Percentiles rank a stretch among this genome's conserved stretches.
Conservation (phyloP, 441 rosid species). For the Flueggea neowawraea region DNA sequence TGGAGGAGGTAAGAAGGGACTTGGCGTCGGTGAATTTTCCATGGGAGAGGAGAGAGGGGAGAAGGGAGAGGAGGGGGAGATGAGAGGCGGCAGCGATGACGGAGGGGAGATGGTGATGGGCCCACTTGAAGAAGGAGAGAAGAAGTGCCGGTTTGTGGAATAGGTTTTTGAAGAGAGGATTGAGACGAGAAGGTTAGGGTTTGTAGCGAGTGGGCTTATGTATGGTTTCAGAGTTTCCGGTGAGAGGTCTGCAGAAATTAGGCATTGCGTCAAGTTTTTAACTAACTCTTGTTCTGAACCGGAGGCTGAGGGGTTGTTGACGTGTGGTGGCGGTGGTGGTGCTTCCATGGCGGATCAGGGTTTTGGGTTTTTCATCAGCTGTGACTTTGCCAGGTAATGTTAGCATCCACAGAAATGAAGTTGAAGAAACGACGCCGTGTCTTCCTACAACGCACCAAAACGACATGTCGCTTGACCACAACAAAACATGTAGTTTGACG, state of each 20-base stretch:
- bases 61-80: slow-evolving; percentile 56
- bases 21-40: slow-evolving; percentile 65
- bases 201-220: slow-evolving; percentile 40
- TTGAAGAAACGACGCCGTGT: too few relatives aligned
- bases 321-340: neutral
- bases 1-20: slow-evolving; percentile 61
- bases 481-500: too few relatives aligned
- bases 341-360: slow-evolving; percentile 5
- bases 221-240: slow-evolving; percentile 39
- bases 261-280: slow-evolving; percentile 32
- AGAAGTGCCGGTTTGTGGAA: slow-evolving; percentile 40
- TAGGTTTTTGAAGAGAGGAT: slow-evolving; percentile 46
- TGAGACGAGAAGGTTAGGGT: slow-evolving; percentile 39
- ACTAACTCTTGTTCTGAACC: slow-evolving; percentile 25
- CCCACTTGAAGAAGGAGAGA: slow-evolving; percentile 58
- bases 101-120: slow-evolving; percentile 30
- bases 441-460: too few relatives aligned
- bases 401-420: too few relatives aligned
- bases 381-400: too few relatives aligned
- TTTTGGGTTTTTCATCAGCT: neutral
- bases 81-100: slow-evolving; percentile 26
- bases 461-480: too few relatives aligned
- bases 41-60: slow-evolving; percentile 47
- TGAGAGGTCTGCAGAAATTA: slow-evolving; percentile 25
- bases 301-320: neutral